Percentiles rank a stretch among this genome's conserved stretches.
Conservation (phyloP, 495 filamentous ascomycete genomes). For the Cladorrhinum samala region DNA sequence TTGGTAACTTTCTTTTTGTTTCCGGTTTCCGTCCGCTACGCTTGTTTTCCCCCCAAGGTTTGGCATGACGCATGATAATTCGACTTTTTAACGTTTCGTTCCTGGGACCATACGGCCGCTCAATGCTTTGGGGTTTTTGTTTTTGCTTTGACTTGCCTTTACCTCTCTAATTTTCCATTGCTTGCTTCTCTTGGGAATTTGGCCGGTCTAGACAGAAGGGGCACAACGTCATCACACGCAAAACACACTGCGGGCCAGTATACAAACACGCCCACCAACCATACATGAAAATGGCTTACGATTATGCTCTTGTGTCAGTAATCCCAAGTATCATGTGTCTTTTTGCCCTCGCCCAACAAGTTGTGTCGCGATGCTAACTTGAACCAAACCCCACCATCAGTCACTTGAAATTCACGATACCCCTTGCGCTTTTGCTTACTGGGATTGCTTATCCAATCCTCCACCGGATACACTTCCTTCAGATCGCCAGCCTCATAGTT, state of each 20-base stretch:
- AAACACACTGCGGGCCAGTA: not conserved
- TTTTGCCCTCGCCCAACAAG: not conserved
- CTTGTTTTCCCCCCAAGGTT: not conserved
- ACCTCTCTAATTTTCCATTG: too few relatives aligned
- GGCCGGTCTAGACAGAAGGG: too few relatives aligned
- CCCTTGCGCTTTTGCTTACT: constrained; percentile 52
- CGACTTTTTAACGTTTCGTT: not conserved
- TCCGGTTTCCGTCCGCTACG: too few relatives aligned
- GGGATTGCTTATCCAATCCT: constrained; percentile 51
- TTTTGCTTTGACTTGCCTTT: not conserved
- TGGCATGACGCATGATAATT: not conserved
- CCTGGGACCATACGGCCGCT: not conserved
- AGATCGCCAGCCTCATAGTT: constrained; percentile 47
- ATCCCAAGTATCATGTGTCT: not conserved
- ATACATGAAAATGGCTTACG: constrained; percentile 48
- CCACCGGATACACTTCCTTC: constrained; percentile 52
- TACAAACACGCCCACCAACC: not conserved
- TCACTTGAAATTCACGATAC: constrained; percentile 63
- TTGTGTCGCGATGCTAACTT: not conserved
- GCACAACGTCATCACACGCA: too few relatives aligned
- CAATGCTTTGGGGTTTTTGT: not conserved
- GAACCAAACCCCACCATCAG: constrained; percentile 29
- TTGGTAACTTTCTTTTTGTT: not conserved
- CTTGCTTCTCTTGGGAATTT: too few relatives aligned
- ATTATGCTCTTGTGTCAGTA: constrained; percentile 62